Conservation (phyloP, 768 basidiomycete species). For the Leccinum longicurvipes region DNA sequence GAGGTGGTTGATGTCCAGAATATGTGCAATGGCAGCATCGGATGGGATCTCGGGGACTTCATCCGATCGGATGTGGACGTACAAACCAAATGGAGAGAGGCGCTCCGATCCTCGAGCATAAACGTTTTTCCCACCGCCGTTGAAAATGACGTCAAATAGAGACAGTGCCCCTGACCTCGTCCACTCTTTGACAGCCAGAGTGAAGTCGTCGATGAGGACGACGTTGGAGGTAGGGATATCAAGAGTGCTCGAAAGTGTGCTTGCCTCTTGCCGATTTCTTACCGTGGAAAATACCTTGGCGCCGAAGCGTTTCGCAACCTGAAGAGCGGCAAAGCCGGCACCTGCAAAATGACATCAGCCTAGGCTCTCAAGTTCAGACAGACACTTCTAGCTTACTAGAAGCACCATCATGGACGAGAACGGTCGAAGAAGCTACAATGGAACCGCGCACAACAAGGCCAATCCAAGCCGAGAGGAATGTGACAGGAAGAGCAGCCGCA, state of each 20-base stretch:
- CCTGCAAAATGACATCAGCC: constrained; percentile 10
- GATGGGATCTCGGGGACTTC: constrained; percentile 15
- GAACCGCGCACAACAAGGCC: constrained; percentile 20
- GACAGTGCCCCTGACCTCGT: constrained; percentile 10
- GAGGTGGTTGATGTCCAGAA: constrained; percentile 23
- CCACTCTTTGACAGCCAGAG: constrained; percentile 9
- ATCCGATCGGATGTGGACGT: constrained; percentile 22
- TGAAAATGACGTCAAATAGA: constrained; percentile 26
- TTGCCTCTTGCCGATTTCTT: constrained; percentile 10
- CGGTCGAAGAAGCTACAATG: constrained; percentile 19
- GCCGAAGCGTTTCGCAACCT: constrained; percentile 21
- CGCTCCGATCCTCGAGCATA: constrained; percentile 18
- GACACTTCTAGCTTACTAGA: constrained; percentile 15
- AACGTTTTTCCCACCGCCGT: constrained; percentile 12
- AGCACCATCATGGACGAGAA: constrained; percentile 26
- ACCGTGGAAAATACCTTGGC: constrained; percentile 25
- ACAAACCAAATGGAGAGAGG: constrained; percentile 25
- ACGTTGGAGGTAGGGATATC: constrained; percentile 11
- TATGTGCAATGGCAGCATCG: constrained; percentile 13
- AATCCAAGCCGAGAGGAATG: constrained; percentile 27
- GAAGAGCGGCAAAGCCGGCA: constrained; percentile 25
- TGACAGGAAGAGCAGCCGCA: constrained; percentile 20
- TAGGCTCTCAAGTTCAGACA: background rate
- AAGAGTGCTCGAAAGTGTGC: constrained; percentile 10
- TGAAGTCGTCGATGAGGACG: constrained; percentile 11